Evolutionary conservation across 1,284 basidiomycete genomes (phyloP).

Genomic region (Sparassis latifolia): DNA sequence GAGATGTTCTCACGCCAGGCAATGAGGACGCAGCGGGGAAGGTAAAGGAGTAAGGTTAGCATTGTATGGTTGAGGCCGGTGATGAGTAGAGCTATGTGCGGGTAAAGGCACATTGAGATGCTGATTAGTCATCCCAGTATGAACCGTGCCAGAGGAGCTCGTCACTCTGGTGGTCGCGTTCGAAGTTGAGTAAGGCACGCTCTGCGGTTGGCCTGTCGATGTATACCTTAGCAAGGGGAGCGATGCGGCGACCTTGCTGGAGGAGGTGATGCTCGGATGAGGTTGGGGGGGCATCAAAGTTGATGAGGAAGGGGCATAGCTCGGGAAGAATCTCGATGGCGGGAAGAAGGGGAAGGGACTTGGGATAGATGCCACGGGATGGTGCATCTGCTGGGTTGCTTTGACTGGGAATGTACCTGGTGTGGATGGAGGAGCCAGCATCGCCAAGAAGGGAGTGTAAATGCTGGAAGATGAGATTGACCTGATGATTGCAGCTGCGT

Average conservation of each 20-base stretch:
- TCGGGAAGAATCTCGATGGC: constrained; percentile 3
- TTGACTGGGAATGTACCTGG: neutral
- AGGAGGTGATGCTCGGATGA: too few relatives aligned
- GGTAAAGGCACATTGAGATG: neutral
- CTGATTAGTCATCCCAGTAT: neutral
- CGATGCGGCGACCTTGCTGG: too few relatives aligned
- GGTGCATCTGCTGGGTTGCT: neutral
- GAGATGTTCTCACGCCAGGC: neutral
- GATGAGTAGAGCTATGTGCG: too few relatives aligned
- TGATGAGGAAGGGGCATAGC: neutral
- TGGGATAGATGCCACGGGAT: neutral
- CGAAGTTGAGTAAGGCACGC: neutral
- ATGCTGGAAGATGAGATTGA: too few relatives aligned
- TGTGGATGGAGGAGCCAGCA: neutral
- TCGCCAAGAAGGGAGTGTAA: too few relatives aligned
- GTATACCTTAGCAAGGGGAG: neutral
- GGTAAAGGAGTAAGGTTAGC: neutral
- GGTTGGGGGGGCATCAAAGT: neutral
- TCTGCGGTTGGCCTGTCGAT: neutral
- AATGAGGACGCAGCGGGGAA: neutral
- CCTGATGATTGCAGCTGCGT: too few relatives aligned
- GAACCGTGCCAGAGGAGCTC: neutral
- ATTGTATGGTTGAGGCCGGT: neutral
- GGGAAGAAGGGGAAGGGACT: neutral
- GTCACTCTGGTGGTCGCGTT: neutral